Evolutionary conservation across 306 rosid species (phyloP).

Genomic region (Lathyrus sativus): DNA sequence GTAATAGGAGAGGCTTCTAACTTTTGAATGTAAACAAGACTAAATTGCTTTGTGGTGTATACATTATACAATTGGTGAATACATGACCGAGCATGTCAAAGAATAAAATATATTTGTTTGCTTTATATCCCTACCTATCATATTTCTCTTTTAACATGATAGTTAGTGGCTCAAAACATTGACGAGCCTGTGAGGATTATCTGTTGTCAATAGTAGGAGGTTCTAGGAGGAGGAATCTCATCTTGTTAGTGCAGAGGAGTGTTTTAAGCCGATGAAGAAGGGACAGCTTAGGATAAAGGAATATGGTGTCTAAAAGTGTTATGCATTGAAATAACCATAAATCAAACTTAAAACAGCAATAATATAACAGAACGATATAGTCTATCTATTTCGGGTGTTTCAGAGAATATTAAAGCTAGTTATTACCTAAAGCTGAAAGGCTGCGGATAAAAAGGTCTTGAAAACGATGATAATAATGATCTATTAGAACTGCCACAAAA

Average conservation of each 20-base stretch:
- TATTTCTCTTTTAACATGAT: background rate
- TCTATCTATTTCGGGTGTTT: conserved; percentile 33
- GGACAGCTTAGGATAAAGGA: background rate
- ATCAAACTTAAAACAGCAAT: conserved; percentile 27
- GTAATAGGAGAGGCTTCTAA: too few relatives aligned
- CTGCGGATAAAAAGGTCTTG: too few relatives aligned
- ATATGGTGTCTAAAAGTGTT: background rate
- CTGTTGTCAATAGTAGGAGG: background rate
- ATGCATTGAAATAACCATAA: conserved; percentile 22
- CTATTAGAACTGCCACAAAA: too few relatives aligned
- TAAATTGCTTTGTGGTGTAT: background rate
- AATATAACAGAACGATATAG: conserved; percentile 6
- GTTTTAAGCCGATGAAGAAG: background rate
- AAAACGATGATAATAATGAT: too few relatives aligned
- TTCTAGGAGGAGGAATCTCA: background rate
- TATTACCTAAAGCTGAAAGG: conserved; percentile 88
- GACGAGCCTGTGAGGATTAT: background rate
- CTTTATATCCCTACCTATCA: background rate
- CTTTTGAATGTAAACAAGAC: background rate
- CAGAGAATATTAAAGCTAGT: conserved; percentile 20
- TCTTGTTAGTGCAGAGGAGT: background rate
- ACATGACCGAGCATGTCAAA: background rate
- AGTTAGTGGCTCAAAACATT: background rate
- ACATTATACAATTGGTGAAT: background rate
- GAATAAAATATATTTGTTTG: background rate